Percentiles rank a stretch among this genome's conserved stretches.
Conservation (phyloP, 2,329 filamentous ascomycete genomes). For the Pseudogymnoascus sp. region DNA sequence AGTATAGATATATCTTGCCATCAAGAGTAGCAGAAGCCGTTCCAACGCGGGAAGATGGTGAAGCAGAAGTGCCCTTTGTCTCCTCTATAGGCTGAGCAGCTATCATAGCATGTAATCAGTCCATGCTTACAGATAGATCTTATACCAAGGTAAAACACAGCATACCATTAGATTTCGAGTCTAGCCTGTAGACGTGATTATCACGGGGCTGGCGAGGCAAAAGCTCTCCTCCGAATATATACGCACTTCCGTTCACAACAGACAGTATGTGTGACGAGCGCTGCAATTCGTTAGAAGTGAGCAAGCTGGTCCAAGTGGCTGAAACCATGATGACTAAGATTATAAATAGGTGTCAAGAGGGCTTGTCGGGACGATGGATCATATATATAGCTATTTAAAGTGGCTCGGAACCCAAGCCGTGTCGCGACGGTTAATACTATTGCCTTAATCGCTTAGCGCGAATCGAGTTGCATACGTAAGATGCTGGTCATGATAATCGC, state of each 20-base stretch:
- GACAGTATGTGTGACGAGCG: conserved; percentile 47
- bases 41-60: conserved; percentile 52
- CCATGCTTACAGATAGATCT: background rate
- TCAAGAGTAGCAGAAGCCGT: conserved; percentile 42
- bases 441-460: background rate
- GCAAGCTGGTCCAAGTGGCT: conserved; percentile 27
- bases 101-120: background rate
- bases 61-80: conserved; percentile 2
- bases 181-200: conserved; percentile 40
- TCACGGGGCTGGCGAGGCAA: conserved; percentile 46
- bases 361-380: background rate
- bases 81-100: background rate
- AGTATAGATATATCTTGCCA: conserved; percentile 53
- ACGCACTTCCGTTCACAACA: conserved; percentile 35
- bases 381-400: background rate
- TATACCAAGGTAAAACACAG: background rate
- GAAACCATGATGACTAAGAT: background rate
- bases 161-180: conserved; percentile 21
- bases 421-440: background rate
- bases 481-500: background rate
- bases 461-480: background rate
- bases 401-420: background rate
- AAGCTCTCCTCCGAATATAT: conserved; percentile 48
- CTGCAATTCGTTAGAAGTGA: conserved; percentile 33
- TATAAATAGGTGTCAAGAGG: background rate